These are phyloP conservation scores for Petasospora rhodanensis DNA, from an alignment of 1,139 yeast genomes.

Conservation along the genomic window DNA sequence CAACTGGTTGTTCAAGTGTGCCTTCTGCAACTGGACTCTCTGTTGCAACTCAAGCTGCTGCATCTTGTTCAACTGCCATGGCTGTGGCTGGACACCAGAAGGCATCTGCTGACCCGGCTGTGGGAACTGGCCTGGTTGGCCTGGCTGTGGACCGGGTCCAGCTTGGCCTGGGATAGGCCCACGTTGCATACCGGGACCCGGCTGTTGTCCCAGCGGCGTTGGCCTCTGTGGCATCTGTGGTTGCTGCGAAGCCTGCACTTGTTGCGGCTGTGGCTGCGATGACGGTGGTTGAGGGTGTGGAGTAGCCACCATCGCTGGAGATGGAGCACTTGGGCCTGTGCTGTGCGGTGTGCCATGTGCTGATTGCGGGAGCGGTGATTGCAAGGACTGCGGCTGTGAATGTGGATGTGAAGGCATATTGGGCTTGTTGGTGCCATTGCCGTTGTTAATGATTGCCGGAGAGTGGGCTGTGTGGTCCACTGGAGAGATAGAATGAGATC, in stretches of 20 bases:
- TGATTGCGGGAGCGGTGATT: constrained; percentile 25
- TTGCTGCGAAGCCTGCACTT: too few relatives aligned
- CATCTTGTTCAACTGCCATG: constrained; percentile 21
- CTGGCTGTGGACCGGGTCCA: constrained; percentile 5
- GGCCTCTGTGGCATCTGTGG: constrained; percentile 15
- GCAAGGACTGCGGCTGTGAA: constrained; percentile 12
- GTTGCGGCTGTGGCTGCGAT: constrained; percentile 11
- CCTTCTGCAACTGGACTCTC: constrained; percentile 22
- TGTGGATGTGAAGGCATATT: not conserved
- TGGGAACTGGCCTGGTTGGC: constrained; percentile 8
- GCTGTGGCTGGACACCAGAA: constrained; percentile 12
- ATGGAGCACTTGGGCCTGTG: constrained; percentile 12
- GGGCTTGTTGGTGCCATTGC: not conserved
- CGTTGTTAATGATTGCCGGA: too few relatives aligned
- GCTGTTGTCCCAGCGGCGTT: constrained; percentile 13
- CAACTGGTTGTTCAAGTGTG: constrained; percentile 19
- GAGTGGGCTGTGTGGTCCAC: constrained; percentile 7
- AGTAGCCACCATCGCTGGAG: constrained; percentile 11
- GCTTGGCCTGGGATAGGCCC: constrained; percentile 1
- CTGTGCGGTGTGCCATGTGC: constrained; percentile 17
- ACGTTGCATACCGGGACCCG: constrained; percentile 1
- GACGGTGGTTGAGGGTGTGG: constrained; percentile 10
- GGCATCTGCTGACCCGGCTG: constrained; percentile 11
- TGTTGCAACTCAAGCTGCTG: constrained; percentile 23
- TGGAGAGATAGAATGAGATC: constrained; percentile 5